Percentiles rank a stretch among this genome's conserved stretches.
These are phyloP conservation scores for Cladophialophora yegresii DNA, from an alignment of 2,329 filamentous ascomycete species.

Conservation along the genomic window DNA sequence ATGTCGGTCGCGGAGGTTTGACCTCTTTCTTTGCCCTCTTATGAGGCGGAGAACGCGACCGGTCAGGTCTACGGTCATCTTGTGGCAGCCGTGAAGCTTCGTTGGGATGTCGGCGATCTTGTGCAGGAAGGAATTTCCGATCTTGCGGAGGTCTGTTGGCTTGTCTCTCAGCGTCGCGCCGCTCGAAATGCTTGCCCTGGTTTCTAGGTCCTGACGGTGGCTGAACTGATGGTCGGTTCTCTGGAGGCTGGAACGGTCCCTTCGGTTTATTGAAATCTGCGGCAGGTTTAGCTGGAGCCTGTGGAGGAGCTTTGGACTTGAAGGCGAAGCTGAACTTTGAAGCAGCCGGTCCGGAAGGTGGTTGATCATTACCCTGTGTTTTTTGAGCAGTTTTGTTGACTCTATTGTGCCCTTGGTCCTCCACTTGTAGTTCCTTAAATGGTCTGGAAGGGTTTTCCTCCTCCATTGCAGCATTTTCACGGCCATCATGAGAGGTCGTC, in stretches of 20 bases:
- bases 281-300: slow-evolving; percentile 55
- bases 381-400: slow-evolving; percentile 59
- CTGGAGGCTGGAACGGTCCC: slow-evolving; percentile 45
- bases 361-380: slow-evolving; percentile 55
- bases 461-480: slow-evolving; percentile 47
- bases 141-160: slow-evolving; percentile 41
- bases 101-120: slow-evolving; percentile 44
- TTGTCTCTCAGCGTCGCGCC: slow-evolving; percentile 45
- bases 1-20: slow-evolving; percentile 66
- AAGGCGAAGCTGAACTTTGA: slow-evolving; percentile 93
- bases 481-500: slow-evolving; percentile 41
- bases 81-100: slow-evolving; percentile 36
- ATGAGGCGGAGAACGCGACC: slow-evolving; percentile 55
- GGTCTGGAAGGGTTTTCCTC: slow-evolving; percentile 64
- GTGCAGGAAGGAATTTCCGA: slow-evolving; percentile 40
- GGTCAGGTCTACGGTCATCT: slow-evolving; percentile 52
- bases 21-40: slow-evolving; percentile 69
- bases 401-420: slow-evolving; percentile 61
- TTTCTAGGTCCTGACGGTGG: slow-evolving; percentile 45
- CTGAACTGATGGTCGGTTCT: slow-evolving; percentile 41
- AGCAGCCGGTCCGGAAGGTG: slow-evolving; percentile 48
- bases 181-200: slow-evolving; percentile 45
- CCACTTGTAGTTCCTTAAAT: slow-evolving; percentile 65
- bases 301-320: slow-evolving; percentile 70
- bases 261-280: slow-evolving; percentile 50